These are phyloP conservation scores for Tarenaya hassleriana DNA, from an alignment of 345 rosid genomes.

Conservation along the genomic window DNA sequence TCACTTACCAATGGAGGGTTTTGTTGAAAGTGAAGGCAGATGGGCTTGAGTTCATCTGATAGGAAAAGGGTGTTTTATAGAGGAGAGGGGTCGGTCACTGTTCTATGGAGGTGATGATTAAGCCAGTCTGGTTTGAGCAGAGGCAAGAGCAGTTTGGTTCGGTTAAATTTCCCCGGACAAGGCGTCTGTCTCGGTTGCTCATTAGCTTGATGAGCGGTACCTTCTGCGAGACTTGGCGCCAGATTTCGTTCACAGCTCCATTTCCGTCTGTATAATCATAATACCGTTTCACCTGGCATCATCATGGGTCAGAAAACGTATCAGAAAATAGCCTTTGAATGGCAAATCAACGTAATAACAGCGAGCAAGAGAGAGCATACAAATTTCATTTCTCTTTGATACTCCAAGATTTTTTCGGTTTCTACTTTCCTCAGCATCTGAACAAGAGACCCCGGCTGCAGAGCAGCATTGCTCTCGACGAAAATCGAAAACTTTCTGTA, in stretches of 20 bases:
- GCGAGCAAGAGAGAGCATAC: too few species aligned
- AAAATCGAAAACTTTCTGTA: conserved; percentile 79
- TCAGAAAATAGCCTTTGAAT: background rate
- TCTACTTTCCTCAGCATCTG: conserved; percentile 51
- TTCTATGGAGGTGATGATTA: conserved; percentile 33
- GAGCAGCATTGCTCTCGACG: conserved; percentile 55
- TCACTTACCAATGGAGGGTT: too few species aligned
- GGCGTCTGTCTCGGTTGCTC: conserved; percentile 82
- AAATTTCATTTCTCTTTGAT: conserved; percentile 65
- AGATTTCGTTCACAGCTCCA: conserved; percentile 86
- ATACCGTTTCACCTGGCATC: conserved; percentile 51
- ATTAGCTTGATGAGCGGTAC: conserved; percentile 72
- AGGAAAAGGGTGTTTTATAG: too few species aligned
- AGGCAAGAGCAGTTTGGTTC: conserved; percentile 72
- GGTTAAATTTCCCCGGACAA: conserved; percentile 40
- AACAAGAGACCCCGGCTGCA: conserved; percentile 62
- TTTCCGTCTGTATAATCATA: conserved; percentile 46
- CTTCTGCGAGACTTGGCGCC: conserved; percentile 84
- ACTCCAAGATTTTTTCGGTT: conserved; percentile 52
- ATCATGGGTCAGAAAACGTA: background rate
- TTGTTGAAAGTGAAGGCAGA: too few species aligned
- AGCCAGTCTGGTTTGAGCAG: conserved; percentile 67
- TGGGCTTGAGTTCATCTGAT: too few species aligned
- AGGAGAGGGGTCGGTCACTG: too few species aligned
- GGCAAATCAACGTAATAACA: background rate